These are phyloP conservation scores for Casuarina equisetifolia DNA, from an alignment of 306 rosid species.

Conservation along the genomic window DNA sequence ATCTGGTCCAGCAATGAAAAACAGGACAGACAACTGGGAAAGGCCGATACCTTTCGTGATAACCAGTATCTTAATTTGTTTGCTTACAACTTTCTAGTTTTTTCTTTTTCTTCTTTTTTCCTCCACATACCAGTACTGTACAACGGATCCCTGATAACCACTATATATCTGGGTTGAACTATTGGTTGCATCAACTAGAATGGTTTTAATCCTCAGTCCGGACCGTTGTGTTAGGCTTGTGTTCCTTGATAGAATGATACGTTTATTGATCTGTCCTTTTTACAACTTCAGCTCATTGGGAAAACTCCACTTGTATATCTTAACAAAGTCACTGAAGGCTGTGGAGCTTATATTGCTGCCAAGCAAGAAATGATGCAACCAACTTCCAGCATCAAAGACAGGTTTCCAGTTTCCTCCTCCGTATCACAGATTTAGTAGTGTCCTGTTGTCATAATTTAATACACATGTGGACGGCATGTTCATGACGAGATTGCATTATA, in stretches of 20 bases:
- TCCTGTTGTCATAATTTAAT: neutral
- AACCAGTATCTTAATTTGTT: too few relatives aligned
- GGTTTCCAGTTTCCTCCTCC: constrained; percentile 35
- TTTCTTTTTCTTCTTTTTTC: too few relatives aligned
- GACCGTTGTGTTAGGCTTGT: neutral
- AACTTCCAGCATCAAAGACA: constrained; percentile 93
- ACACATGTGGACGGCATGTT: neutral
- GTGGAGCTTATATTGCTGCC: constrained; percentile 90
- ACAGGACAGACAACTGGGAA: too few relatives aligned
- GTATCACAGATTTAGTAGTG: neutral
- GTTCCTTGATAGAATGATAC: neutral
- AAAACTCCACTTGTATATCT: constrained; percentile 87
- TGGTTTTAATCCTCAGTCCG: neutral
- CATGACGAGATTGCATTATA: neutral
- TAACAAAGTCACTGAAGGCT: constrained; percentile 91
- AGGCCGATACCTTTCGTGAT: too few relatives aligned
- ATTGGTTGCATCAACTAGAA: too few relatives aligned
- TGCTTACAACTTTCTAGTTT: too few relatives aligned
- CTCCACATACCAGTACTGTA: too few relatives aligned
- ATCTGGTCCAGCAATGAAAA: too few relatives aligned
- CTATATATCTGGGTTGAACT: too few relatives aligned
- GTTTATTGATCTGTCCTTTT: neutral
- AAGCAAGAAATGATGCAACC: constrained; percentile 99
- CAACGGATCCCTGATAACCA: too few relatives aligned
- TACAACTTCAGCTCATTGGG: constrained; percentile 72